Base-by-base conservation (phyloP, 805 yeast species). In the Candida pini region DNA sequence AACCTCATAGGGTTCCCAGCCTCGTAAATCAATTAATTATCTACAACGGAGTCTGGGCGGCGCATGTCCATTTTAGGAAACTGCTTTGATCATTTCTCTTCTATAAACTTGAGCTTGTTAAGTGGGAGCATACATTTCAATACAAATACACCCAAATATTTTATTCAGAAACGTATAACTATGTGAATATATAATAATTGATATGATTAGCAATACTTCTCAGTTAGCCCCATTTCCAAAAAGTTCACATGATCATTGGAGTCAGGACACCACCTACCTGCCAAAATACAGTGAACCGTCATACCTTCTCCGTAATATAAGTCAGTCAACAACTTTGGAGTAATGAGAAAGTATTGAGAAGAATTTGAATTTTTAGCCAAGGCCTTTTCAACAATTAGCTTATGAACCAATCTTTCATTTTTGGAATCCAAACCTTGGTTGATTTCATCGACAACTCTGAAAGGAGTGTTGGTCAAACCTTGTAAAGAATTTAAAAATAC, bases 381-480 rank as follows among this genome's bases (percentile, higher is more conserved):
- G 0, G 97, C 90, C 30, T 82, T 78, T 36, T 82, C 78, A 1
- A 90, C 96, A 70, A 92, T 78, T 42, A 85, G 75, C 42, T 75
- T 73, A 54, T 90, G 96, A 3, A 92, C 89, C 62, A 76, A 69
- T 42, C 89, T 74, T 58, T 92, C 98, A 53, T 92, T 92, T 40
- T 75, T 75, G 9, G 94, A 83, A 62, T 92, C 99, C 97, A 92
- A 89, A 46, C 98, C 99, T 63, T 92, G 99, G 56, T 92, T 92
- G 43, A 92, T 94, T 65, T 92, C 99, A 61, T 92, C 99, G 6
- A 92, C 96, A 3, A 90, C 89, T 53, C 97, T 68, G 52, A 92
- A 87, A 8, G 98, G 97, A 0, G 96, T 86, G 19, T 73, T 71
- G 0, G 97, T 80, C 38, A 83, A 68, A 9, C 88, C 90, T 62